Evolutionary conservation across 2,329 filamentous ascomycete species (phyloP).

Genomic region (Hirsutella rhossiliensis): DNA sequence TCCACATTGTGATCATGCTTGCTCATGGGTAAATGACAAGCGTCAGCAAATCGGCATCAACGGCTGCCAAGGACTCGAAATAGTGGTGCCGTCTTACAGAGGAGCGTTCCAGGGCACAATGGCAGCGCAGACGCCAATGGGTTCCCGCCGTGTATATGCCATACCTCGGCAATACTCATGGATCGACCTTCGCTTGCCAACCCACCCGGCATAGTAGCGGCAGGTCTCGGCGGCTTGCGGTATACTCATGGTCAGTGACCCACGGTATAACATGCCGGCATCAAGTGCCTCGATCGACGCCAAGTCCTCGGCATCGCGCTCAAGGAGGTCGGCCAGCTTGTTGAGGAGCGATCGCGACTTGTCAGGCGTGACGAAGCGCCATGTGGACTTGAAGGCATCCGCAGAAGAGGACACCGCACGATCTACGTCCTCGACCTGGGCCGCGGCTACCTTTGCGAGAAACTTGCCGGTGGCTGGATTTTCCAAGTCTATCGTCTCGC

Average conservation of each 20-base stretch:
- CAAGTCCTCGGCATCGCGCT: constrained; percentile 35
- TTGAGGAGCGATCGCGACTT: constrained; percentile 50
- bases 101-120: constrained; percentile 72
- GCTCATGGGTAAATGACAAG: neutral
- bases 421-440: constrained; percentile 45
- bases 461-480: constrained; percentile 7
- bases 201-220: constrained; percentile 62
- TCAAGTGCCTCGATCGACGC: constrained; percentile 49
- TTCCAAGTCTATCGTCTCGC: constrained; percentile 7
- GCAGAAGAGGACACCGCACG: constrained; percentile 51
- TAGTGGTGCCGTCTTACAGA: constrained; percentile 27
- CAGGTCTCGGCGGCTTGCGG: constrained; percentile 8
- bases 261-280: constrained; percentile 31
- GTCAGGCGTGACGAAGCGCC: constrained; percentile 45
- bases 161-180: constrained; percentile 56
- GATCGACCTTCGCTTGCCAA: constrained; percentile 64
- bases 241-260: constrained; percentile 8
- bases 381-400: constrained; percentile 47
- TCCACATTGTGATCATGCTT: constrained; percentile 45
- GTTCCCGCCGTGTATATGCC: constrained; percentile 59
- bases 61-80: no score
- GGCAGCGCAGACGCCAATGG: constrained; percentile 57
- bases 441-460: constrained; percentile 10
- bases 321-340: constrained; percentile 51
- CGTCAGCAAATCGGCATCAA: neutral